Base-by-base conservation (phyloP, 2,329 filamentous ascomycete genomes). In the Sporothrix brunneoviolacea region DNA sequence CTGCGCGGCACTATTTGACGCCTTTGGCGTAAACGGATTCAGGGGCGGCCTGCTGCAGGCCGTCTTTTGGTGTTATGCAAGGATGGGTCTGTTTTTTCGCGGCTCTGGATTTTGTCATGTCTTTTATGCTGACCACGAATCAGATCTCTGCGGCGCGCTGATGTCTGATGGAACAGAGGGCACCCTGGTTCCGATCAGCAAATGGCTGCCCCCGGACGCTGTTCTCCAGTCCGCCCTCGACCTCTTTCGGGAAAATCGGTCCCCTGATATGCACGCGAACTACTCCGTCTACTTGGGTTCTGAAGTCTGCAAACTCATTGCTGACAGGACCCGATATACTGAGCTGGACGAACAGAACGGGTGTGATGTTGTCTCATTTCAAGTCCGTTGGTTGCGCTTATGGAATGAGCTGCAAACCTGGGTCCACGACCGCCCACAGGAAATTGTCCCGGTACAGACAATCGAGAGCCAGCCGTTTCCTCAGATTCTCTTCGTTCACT, bases 251-350 rank as follows among this genome's bases (percentile, higher is more conserved):
- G n/a, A n/a, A n/a, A n/a, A n/a, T n/a, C n/a, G n/a, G n/a, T n/a
- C n/a, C n/a, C n/a, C n/a, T n/a, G n/a, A 82, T 55, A 78, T 76
- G 69, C 72, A 79, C 54, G 79, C 79, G 28, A 82, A 82, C 56
- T 77, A 77, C 55, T 70, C 77, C 8, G 77, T 82, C 3, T 82
- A 76, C 55, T 68, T 83, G 2, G 74, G 70, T 45, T 72, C 77
- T 4, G 70, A 69, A 50, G 70, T 71, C n/a, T n/a, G n/a, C n/a
- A n/a, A n/a, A n/a, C n/a, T n/a, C n/a, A n/a, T n/a, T n/a, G n/a
- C n/a, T n/a, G n/a, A n/a, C n/a, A n/a, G n/a, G n/a, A n/a, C n/a
- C n/a, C n/a, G n/a, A n/a, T n/a, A 2, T 76, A 72, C 52, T 3
- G 74, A 78, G 55, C 63, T 77, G 1, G 71, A 69, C 6, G 67